Evolutionary conservation across 768 basidiomycete genomes (phyloP).

Genomic region (Hebeloma cylindrosporum): DNA sequence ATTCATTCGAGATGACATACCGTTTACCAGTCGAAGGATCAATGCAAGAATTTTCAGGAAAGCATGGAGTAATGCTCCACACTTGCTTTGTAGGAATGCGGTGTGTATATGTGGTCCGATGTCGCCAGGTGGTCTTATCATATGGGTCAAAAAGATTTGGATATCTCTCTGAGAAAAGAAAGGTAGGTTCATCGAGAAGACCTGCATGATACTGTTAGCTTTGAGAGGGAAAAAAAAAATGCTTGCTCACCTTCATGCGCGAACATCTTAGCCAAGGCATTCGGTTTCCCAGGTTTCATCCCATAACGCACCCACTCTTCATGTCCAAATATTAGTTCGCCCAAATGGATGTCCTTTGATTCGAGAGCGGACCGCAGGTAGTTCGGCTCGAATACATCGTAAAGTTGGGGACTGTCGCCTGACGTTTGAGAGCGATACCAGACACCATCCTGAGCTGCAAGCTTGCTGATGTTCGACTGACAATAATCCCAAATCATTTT

Average conservation of each 20-base stretch:
- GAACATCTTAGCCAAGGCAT: not conserved
- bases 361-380: not conserved
- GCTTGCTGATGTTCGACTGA: not conserved
- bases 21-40: not conserved
- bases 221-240: not conserved
- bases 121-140: not conserved
- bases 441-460: not conserved
- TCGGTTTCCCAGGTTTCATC: not conserved
- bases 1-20: not conserved
- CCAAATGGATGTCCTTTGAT: not conserved
- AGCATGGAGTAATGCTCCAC: constrained; percentile 1
- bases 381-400: constrained; percentile 16
- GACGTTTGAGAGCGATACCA: not conserved
- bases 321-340: constrained; percentile 4
- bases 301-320: not conserved
- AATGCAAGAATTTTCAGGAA: constrained; percentile 3
- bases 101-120: not conserved
- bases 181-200: constrained; percentile 1
- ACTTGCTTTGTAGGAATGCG: not conserved
- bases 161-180: not conserved
- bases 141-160: not conserved
- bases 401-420: not conserved
- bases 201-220: not conserved
- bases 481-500: not conserved
- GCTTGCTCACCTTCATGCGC: not conserved